Evolutionary conservation across 129 eudicot species (phyloP), one percentile per base, ranked within the genome.

Genomic region (Logfia minima): DNA sequence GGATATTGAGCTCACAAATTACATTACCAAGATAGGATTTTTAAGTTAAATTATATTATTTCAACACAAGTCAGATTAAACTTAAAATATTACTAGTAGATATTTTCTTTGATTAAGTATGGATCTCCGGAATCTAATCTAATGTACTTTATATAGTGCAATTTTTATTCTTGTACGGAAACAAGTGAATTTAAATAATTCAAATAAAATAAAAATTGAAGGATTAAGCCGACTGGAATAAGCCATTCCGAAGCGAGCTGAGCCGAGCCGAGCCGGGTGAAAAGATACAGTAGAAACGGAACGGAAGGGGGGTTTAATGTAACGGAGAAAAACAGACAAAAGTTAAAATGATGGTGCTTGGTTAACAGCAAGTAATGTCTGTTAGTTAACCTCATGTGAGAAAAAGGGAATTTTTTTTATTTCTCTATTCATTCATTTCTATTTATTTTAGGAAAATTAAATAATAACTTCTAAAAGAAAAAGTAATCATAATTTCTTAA

Each of bases 331-430:
- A 68, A 77, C 58, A 60, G 70, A 56, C 48, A 68, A 69, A 77
- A 77, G 58, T 21, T 22, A 24, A 68, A 75, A 55, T 75, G 79
- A 61, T 14, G 45, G 62, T 63, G 62, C 22, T 34, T 35, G 61
- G 56, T 76, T 77, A 77, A 77, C 81, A 77, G 68, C 69, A 58
- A 68, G 75, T 35, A 77, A 68, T 56, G 75, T 77, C 75, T 63
- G 75, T 77, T 77, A 77, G 81, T 77, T 77, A 77, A 21, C 81
- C 24, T 68, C 75, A 56, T 53, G 74, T 66, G 43, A 55, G 56
- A 67, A 21, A 48, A n/a, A 74, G 51, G 43, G 69, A 77, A 70
- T 56, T 59, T 77, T 70, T 58, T 77, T 70, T 58, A n/a, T 34
- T 77, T 61, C 4, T 59, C 16, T 28, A 41, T 65, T 53, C 31